phyloP scores from a whole-genome alignment of 176 grass and related monocot species.

The Avena insularis region DNA sequence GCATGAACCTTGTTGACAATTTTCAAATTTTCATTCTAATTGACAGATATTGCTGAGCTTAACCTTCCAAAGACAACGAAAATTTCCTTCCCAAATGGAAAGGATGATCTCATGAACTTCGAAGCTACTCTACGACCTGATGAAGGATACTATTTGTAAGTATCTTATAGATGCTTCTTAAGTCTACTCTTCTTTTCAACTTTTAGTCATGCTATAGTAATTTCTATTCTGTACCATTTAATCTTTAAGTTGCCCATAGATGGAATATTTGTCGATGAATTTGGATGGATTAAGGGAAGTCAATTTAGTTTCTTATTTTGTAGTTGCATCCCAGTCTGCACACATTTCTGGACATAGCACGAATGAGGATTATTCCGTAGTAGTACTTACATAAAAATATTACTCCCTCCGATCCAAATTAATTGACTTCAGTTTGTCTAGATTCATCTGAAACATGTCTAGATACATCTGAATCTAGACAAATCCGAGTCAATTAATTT shows the following conservation, averaged over 20 bases:
- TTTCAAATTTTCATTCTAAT: background rate
- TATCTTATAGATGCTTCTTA: constrained; percentile 2
- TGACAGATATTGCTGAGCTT: constrained; percentile 73
- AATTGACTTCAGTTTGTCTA: no score
- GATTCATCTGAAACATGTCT: no score
- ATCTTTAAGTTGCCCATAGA: background rate
- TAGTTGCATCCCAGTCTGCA: background rate
- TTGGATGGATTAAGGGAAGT: background rate
- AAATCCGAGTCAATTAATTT: no score
- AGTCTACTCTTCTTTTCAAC: background rate
- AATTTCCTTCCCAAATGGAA: constrained; percentile 73
- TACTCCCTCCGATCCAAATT: no score
- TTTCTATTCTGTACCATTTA: background rate
- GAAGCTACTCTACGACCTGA: constrained; percentile 63
- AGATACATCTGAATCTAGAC: no score
- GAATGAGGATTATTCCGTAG: background rate
- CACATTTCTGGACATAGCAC: constrained; percentile 4
- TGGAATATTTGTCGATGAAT: constrained; percentile 11
- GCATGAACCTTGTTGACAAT: background rate
- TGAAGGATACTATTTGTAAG: constrained; percentile 79
- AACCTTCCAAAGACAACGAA: constrained; percentile 69
- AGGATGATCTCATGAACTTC: constrained; percentile 85
- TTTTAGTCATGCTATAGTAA: background rate
- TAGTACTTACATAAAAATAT: background rate
- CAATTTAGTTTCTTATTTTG: constrained; percentile 4